Conservation (phyloP, 441 rosid species). For the Raphanus hybrid region DNA sequence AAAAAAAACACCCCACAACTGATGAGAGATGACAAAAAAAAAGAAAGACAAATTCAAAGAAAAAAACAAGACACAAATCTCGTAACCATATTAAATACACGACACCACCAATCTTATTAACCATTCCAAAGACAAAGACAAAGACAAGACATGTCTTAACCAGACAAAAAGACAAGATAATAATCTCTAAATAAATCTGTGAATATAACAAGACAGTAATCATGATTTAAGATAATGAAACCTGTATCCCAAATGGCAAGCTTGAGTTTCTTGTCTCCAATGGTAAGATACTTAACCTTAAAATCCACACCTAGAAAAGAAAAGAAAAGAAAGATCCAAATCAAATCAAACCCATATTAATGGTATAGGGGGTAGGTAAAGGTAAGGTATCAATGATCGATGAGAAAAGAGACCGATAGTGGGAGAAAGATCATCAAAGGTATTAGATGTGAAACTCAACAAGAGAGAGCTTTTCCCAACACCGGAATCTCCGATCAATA, state of each 20-base stretch:
- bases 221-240: conserved; percentile 15
- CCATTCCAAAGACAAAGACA: no score
- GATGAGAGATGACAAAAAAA: not conserved
- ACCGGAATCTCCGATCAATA: conserved; percentile 75
- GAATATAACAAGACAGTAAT: not conserved
- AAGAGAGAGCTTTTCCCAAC: conserved; percentile 76
- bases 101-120: not conserved
- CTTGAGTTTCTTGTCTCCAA: conserved; percentile 72
- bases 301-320: conserved; percentile 69
- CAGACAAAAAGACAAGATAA: no score
- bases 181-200: no score
- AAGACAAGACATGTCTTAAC: no score
- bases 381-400: not conserved
- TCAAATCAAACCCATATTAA: not conserved
- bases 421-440: conserved; percentile 74
- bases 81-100: not conserved
- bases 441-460: conserved; percentile 70
- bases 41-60: not conserved
- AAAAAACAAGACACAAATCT: not conserved
- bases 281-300: conserved; percentile 64
- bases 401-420: conserved; percentile 49
- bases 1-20: not conserved
- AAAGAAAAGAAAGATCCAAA: not conserved
- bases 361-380: not conserved
- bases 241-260: conserved; percentile 93